These are phyloP conservation scores for Chrysochromulina tobinii DNA, from an alignment of 78 protist species.

Conservation along the genomic window DNA sequence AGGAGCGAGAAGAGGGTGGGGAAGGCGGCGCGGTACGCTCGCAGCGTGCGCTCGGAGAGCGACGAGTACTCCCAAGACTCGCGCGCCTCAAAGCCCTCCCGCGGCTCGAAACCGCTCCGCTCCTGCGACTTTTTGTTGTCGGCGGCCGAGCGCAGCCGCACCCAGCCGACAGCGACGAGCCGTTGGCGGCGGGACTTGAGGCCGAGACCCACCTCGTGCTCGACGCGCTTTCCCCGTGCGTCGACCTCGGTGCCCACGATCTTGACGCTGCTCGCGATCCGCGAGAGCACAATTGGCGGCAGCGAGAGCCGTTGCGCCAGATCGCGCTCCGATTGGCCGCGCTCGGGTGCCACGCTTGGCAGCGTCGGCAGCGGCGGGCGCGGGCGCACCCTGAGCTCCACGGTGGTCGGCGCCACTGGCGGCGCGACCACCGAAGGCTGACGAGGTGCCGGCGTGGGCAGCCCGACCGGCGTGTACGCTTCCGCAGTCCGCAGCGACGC, in stretches of 20 bases:
- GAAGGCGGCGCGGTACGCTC: background rate
- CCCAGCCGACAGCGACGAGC: constrained; percentile 2
- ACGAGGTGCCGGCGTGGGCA: no score
- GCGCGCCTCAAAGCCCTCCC: no score
- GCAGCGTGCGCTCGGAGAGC: background rate
- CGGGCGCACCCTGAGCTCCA: background rate
- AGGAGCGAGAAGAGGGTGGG: background rate
- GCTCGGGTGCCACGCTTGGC: background rate
- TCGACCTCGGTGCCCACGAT: background rate
- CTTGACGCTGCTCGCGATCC: background rate
- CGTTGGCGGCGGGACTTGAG: constrained; percentile 13
- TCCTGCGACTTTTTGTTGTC: background rate
- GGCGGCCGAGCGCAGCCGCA: background rate
- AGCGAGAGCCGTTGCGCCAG: background rate
- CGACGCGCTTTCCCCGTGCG: background rate
- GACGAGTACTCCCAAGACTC: background rate
- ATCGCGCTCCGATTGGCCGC: constrained; percentile 20
- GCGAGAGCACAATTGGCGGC: background rate
- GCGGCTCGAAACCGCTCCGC: no score
- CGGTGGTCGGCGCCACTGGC: no score
- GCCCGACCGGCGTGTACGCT: no score
- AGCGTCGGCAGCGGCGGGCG: background rate
- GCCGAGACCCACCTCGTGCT: background rate
- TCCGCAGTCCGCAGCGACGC: no score
- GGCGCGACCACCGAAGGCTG: no score